A percentile compares a stretch with the other conserved stretches of the same genome.
These are phyloP conservation scores for Clathrus columnatus DNA, from an alignment of 768 basidiomycete genomes.

Conservation along the genomic window DNA sequence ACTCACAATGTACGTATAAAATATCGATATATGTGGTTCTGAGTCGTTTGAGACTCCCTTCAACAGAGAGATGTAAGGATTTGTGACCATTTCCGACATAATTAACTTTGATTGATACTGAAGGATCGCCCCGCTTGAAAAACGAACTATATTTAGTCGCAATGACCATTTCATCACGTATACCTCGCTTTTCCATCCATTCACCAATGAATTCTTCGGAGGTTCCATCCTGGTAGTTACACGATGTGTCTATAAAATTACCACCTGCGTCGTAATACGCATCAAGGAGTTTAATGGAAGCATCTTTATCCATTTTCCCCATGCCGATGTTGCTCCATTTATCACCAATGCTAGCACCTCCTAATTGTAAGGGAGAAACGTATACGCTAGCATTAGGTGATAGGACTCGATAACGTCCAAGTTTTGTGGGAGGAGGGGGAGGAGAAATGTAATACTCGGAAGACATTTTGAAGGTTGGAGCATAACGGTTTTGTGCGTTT, in stretches of 20 bases:
- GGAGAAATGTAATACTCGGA: constrained; percentile 3
- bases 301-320: constrained; percentile 30
- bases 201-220: constrained; percentile 33
- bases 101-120: constrained; percentile 27
- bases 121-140: constrained; percentile 3
- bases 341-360: constrained; percentile 21
- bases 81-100: constrained; percentile 35
- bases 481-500: not conserved
- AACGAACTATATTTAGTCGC: constrained; percentile 23
- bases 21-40: constrained; percentile 53
- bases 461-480: not conserved
- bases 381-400: constrained; percentile 16
- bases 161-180: constrained; percentile 30
- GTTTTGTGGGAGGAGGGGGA: constrained; percentile 24
- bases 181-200: constrained; percentile 30
- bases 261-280: constrained; percentile 30
- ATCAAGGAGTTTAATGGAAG: constrained; percentile 33
- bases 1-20: constrained; percentile 40
- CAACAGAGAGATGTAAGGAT: constrained; percentile 24
- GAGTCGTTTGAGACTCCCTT: constrained; percentile 38
- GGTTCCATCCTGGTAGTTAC: constrained; percentile 29
- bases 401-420: constrained; percentile 22
- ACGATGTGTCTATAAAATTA: constrained; percentile 36
- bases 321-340: constrained; percentile 15
- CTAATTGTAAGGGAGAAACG: constrained; percentile 23